Percentiles rank a stretch among this genome's conserved stretches.
These are phyloP conservation scores for Colletotrichum melonis DNA, from an alignment of 2,329 filamentous ascomycete species.

Conservation along the genomic window DNA sequence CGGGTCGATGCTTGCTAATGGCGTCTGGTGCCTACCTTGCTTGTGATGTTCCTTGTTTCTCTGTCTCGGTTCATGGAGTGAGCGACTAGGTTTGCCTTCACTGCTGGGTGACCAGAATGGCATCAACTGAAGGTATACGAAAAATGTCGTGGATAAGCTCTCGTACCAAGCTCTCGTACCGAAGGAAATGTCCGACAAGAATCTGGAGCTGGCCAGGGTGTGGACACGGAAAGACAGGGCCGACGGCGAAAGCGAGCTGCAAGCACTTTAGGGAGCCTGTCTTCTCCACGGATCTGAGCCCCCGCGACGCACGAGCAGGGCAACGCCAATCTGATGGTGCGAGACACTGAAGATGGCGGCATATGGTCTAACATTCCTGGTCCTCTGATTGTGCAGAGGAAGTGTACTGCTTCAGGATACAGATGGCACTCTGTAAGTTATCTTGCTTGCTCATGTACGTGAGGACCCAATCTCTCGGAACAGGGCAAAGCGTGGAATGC, in stretches of 20 bases:
- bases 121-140: background rate
- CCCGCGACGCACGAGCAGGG: conserved; percentile 15
- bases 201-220: background rate
- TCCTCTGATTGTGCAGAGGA: no score
- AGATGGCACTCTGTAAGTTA: no score
- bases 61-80: background rate
- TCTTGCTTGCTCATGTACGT: no score
- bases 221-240: background rate
- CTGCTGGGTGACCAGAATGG: background rate
- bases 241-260: conserved; percentile 28
- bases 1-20: background rate
- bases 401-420: no score
- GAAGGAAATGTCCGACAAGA: background rate
- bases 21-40: background rate
- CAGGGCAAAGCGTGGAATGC: background rate
- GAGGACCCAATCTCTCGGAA: background rate
- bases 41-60: background rate
- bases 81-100: background rate
- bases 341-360: background rate
- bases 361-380: background rate
- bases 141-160: background rate
- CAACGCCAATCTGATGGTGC: background rate
- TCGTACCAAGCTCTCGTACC: background rate
- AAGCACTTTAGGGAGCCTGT: conserved; percentile 27
- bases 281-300: background rate